phyloP scores from a whole-genome alignment of 768 basidiomycete genomes.

The Boletus eberwhitei region DNA sequence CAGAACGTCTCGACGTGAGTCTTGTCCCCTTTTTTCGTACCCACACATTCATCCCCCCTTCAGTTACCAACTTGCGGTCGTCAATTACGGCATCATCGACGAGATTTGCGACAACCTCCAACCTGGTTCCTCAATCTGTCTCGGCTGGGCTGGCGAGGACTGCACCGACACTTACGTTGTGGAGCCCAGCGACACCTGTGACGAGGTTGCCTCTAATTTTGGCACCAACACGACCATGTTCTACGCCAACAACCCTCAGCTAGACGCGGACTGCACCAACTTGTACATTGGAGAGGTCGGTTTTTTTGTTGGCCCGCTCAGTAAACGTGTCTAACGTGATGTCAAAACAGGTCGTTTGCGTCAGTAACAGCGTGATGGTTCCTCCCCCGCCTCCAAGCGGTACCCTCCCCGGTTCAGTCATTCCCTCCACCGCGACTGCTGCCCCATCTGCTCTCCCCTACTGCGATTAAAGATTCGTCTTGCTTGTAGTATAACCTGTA shows the following conservation, averaged over 20 bases:
- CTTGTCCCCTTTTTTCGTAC: neutral
- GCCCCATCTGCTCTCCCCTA: conserved; percentile 36
- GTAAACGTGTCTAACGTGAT: neutral
- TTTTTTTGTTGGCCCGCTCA: neutral
- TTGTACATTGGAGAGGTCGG: conserved; percentile 75
- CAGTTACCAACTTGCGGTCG: conserved; percentile 71
- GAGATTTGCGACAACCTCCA: conserved; percentile 55
- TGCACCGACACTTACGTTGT: conserved; percentile 63
- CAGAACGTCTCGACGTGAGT: conserved; percentile 63
- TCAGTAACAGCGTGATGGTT: conserved; percentile 36
- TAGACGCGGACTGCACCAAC: conserved; percentile 54
- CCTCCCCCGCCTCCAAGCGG: conserved; percentile 43
- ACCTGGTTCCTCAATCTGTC: conserved; percentile 52
- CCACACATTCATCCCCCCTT: neutral
- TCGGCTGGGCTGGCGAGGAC: conserved; percentile 58
- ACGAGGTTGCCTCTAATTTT: conserved; percentile 37
- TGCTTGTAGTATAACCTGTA: neutral
- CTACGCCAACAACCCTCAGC: conserved; percentile 71
- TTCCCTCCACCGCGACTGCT: conserved; percentile 34
- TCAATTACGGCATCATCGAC: conserved; percentile 54
- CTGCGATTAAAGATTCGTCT: conserved; percentile 41
- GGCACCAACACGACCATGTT: conserved; percentile 54
- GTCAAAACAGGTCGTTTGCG: conserved; percentile 50
- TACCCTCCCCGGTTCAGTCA: conserved; percentile 20
- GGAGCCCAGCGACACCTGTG: conserved; percentile 53